Conservation (phyloP, 1,284 basidiomycete species). For the Leccinum solheimii region DNA sequence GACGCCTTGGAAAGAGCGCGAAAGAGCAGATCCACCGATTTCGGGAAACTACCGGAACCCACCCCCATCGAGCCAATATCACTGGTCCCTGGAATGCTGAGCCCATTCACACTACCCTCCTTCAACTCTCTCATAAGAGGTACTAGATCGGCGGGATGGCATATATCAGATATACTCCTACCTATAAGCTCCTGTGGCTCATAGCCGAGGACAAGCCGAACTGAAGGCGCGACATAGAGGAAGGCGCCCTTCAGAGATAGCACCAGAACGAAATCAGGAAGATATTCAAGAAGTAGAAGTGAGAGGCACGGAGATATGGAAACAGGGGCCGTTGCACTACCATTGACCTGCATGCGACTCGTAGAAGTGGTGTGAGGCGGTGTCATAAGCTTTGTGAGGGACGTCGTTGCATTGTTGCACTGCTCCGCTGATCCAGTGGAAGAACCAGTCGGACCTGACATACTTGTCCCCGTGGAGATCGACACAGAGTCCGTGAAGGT, state of each 20-base stretch:
- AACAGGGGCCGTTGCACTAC: conserved; percentile 15
- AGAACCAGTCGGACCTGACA: conserved; percentile 23
- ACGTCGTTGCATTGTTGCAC: conserved; percentile 7
- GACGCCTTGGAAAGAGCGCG: conserved; percentile 61
- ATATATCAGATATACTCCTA: conserved; percentile 73
- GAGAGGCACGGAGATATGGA: conserved; percentile 43
- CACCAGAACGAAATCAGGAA: conserved; percentile 84
- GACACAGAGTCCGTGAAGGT: conserved; percentile 41
- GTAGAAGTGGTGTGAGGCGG: conserved; percentile 16
- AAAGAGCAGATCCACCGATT: conserved; percentile 75
- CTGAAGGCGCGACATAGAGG: conserved; percentile 87
- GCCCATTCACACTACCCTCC: conserved; percentile 57
- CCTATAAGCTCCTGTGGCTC: conserved; percentile 82
- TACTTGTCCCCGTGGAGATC: conserved; percentile 36
- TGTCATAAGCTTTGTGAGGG: conserved; percentile 24
- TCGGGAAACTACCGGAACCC: conserved; percentile 15
- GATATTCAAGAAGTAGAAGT: conserved; percentile 67
- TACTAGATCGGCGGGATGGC: conserved; percentile 87
- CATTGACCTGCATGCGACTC: conserved; percentile 12
- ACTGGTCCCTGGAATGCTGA: conserved; percentile 11
- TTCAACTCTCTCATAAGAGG: conserved; percentile 93
- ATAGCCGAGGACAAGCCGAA: conserved; percentile 76
- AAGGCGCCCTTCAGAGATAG: conserved; percentile 93
- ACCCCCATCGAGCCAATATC: conserved; percentile 17
- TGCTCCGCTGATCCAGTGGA: conserved; percentile 18